Percentiles rank a stretch among this genome's conserved stretches.
phyloP scores from a whole-genome alignment of 2,329 filamentous ascomycete species.

The Cercospora beticola region DNA sequence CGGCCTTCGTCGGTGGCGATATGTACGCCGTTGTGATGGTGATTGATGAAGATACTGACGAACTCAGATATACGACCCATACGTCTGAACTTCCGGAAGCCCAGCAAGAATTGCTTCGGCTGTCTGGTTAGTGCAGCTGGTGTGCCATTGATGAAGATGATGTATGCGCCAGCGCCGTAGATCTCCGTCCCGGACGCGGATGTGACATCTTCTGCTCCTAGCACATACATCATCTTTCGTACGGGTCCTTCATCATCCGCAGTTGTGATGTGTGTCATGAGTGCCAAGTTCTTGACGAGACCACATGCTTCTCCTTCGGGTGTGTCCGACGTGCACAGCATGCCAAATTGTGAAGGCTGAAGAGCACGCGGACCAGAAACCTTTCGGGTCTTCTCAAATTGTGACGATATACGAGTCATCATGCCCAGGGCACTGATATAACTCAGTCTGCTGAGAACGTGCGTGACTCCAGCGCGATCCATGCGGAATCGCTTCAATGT shows the following conservation, averaged over 20 bases:
- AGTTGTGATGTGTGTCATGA: slow-evolving; percentile 99
- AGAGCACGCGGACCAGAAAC: slow-evolving; percentile 92
- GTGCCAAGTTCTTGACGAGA: slow-evolving; percentile 92
- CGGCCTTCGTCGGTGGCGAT: slow-evolving; percentile 93
- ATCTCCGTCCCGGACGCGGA: slow-evolving; percentile 82
- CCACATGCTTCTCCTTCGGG: slow-evolving; percentile 98
- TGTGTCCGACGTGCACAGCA: slow-evolving; percentile 96
- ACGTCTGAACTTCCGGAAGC: slow-evolving; percentile 81
- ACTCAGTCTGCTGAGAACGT: slow-evolving; percentile 90
- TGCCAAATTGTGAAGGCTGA: slow-evolving; percentile 96
- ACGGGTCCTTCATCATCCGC: slow-evolving; percentile 92
- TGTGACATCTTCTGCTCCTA: slow-evolving; percentile 81
- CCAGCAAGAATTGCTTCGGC: slow-evolving; percentile 80
- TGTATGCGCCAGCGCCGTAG: slow-evolving; percentile 78
- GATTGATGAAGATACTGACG: slow-evolving; percentile 54
- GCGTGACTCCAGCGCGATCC: slow-evolving; percentile 94
- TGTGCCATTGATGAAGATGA: slow-evolving; percentile 94
- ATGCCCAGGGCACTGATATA: slow-evolving; percentile 97
- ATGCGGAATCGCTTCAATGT: slow-evolving; percentile 97
- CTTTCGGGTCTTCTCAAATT: slow-evolving; percentile 98
- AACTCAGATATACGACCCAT: slow-evolving; percentile 94
- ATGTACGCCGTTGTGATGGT: slow-evolving; percentile 27
- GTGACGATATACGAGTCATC: slow-evolving; percentile 98
- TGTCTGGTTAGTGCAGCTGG: slow-evolving; percentile 83
- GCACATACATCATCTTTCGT: slow-evolving; percentile 77